Evolutionary conservation across 1,139 yeast genomes (phyloP).

Genomic region (Kodamaea derodonti): DNA sequence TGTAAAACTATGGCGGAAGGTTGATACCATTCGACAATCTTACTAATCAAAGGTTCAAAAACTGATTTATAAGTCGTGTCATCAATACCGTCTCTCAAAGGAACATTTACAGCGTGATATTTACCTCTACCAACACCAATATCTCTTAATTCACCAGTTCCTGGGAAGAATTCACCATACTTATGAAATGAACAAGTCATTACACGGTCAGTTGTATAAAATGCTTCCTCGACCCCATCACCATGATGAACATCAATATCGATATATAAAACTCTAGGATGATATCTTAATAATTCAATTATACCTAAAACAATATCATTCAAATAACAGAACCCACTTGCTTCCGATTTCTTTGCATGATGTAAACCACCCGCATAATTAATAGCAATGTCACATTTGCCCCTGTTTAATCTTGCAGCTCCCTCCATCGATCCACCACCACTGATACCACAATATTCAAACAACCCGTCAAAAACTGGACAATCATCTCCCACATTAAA

Average conservation of each 20-base stretch:
- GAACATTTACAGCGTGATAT: constrained; percentile 82
- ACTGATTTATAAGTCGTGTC: constrained; percentile 82
- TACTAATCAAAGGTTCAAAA: constrained; percentile 80
- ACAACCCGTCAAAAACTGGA: constrained; percentile 94
- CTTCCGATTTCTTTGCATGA: constrained; percentile 94
- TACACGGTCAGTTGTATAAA: constrained; percentile 92
- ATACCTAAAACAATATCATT: constrained; percentile 86
- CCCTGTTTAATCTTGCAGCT: constrained; percentile 86
- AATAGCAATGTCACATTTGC: constrained; percentile 92
- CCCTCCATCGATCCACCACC: constrained; percentile 99
- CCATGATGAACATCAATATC: constrained; percentile 98
- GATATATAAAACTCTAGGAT: constrained; percentile 91
- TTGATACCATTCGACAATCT: constrained; percentile 88
- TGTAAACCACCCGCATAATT: constrained; percentile 98
- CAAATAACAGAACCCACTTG: constrained; percentile 92
- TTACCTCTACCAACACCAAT: constrained; percentile 89
- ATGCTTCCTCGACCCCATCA: constrained; percentile 98
- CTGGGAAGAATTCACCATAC: constrained; percentile 95
- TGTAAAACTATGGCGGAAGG: constrained; percentile 91
- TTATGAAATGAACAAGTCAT: constrained; percentile 98
- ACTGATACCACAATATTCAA: constrained; percentile 88
- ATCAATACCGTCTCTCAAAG: constrained; percentile 88
- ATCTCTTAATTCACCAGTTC: constrained; percentile 89
- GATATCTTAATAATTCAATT: constrained; percentile 81
- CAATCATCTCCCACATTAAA: constrained; percentile 98